These are phyloP conservation scores for Komagataea norvegica DNA, from an alignment of 1,139 yeast species.

Conservation along the genomic window DNA sequence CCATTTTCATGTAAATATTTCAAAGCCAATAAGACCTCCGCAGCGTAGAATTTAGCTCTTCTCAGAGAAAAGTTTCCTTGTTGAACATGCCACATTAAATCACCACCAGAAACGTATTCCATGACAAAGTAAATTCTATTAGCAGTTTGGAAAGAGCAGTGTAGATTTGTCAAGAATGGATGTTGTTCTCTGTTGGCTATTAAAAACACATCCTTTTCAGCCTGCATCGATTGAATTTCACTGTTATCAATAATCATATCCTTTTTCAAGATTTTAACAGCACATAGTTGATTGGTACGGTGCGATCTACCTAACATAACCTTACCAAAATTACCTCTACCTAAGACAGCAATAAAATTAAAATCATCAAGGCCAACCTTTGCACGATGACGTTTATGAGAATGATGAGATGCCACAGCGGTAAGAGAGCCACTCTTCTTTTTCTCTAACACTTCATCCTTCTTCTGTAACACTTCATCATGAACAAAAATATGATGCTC, in stretches of 20 bases:
- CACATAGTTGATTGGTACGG: constrained; percentile 68
- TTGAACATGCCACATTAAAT: constrained; percentile 98
- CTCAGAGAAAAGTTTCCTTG: constrained; percentile 83
- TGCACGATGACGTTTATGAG: constrained; percentile 40
- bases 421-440: constrained; percentile 3
- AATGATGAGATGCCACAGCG: constrained; percentile 9
- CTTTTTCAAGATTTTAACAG: constrained; percentile 91
- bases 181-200: constrained; percentile 87
- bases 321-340: constrained; percentile 97
- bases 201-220: constrained; percentile 88
- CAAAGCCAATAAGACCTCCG: constrained; percentile 87
- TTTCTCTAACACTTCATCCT: neutral
- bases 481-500: neutral
- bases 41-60: constrained; percentile 95
- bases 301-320: constrained; percentile 95
- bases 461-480: constrained; percentile 1
- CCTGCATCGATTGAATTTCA: constrained; percentile 90
- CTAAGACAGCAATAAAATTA: constrained; percentile 87
- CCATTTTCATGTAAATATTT: constrained; percentile 95
- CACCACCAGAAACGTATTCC: constrained; percentile 98
- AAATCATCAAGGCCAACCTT: constrained; percentile 94
- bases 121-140: constrained; percentile 95
- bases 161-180: constrained; percentile 87
- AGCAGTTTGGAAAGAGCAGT: constrained; percentile 96
- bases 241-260: constrained; percentile 93